Base-by-base conservation (phyloP, 306 rosid species). In the Castanospermum australe region DNA sequence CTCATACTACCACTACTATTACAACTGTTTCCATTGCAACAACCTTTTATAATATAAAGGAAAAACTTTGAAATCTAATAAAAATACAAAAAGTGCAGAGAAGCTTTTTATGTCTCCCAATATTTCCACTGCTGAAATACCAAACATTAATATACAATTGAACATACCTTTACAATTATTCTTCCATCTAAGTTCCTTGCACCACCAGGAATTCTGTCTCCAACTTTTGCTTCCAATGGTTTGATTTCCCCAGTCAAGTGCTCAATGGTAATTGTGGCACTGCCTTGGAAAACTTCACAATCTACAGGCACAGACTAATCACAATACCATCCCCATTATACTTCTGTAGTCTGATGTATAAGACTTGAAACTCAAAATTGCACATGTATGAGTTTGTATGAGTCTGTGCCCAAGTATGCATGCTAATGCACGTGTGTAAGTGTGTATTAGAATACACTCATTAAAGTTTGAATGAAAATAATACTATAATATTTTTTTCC, bases 301-400 rank as follows among this genome's bases (percentile, higher is more conserved):
- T 95, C 99, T 91, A 93, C 94, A 86, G 99, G 99, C 88, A 95
- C 99, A 91, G 97, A 95, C 99, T 95, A 91, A 89, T 89, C 89
- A 91, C 90, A 95, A 90, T 84, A 90, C 84, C 88, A 90, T 86
- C 86, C 79, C 83, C 82, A 81, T 89, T 84, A 88, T 77, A 83
- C 85, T 79, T 90, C 84, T 81, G 78, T 73, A 85, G 74, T 86
- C 81, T 77, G 84, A 74, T 68, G 65, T 68, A 75, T 74, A 77
- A 57, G 73, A 80, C 81, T 73, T 70, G 59, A 82, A 62, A 85
- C 70, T 32, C 61, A 72, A 79, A 79, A 71, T 73, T n/a, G 45
- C 73, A 54, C 79, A 77, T 41, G 66, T 30, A 67, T 64, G 36
- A 28, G 32, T 28, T 38, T 54, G 65, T 14, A 71, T 60, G 73